Percentiles rank a stretch among this genome's conserved stretches.
Evolutionary conservation across 2,329 filamentous ascomycete genomes (phyloP).

Genomic region (Allantophomopsis lycopodina): DNA sequence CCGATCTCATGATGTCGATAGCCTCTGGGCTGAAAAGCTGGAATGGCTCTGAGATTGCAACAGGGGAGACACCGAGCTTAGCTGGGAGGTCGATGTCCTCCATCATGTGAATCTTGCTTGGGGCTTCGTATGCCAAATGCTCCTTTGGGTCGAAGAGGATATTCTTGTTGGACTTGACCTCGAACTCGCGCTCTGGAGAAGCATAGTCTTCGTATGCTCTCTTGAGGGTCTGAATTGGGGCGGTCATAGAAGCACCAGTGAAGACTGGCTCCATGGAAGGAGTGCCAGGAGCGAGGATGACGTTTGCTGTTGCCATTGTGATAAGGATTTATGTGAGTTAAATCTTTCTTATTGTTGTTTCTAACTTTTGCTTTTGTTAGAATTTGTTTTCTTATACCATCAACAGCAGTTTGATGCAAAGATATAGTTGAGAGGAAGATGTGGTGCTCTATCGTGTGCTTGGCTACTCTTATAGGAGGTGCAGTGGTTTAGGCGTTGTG

Average conservation of each 20-base stretch:
- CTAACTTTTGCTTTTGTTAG: no score
- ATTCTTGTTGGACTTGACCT: constrained; percentile 6
- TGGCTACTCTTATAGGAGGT: no score
- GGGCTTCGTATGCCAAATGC: constrained; percentile 38
- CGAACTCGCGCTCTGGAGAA: neutral
- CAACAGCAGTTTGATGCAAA: no score
- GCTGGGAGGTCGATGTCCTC: constrained; percentile 42
- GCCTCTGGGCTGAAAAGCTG: constrained; percentile 47
- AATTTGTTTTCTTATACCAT: no score
- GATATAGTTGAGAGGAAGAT: no score
- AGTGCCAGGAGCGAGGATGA: constrained; percentile 4
- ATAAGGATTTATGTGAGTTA: neutral
- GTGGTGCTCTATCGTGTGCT: no score
- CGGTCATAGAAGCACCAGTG: neutral
- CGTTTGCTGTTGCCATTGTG: constrained; percentile 10
- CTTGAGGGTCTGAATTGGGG: neutral
- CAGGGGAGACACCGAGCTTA: constrained; percentile 41
- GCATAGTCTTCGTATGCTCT: neutral
- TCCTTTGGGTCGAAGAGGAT: constrained; percentile 34
- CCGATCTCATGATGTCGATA: constrained; percentile 44
- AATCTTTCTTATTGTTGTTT: neutral
- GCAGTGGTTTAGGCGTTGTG: no score
- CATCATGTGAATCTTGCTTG: constrained; percentile 41
- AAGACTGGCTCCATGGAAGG: neutral
- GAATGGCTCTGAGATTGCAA: constrained; percentile 53